Evolutionary conservation across 371 early-diverging fungal genomes (phyloP).

Genomic region (Coemansia sp.): DNA sequence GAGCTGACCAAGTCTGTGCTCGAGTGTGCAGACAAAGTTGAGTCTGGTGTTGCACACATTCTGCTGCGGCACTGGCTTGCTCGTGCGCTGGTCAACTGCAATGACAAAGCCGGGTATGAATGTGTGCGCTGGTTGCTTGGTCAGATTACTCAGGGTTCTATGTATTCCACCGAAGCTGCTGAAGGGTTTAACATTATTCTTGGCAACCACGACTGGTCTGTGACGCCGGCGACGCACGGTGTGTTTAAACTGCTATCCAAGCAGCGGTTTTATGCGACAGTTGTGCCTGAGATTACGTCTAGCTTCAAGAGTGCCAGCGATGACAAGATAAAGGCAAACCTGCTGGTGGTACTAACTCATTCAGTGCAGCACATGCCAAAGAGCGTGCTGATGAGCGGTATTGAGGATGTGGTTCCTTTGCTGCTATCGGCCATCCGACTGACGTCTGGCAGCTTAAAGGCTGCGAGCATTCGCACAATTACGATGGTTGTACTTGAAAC

Average conservation of each 20-base stretch:
- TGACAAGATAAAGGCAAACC: slow-evolving; percentile 54
- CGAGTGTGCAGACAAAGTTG: background rate
- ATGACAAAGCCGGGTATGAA: slow-evolving; percentile 51
- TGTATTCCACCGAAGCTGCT: slow-evolving; percentile 58
- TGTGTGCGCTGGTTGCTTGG: slow-evolving; percentile 53
- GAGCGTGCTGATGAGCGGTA: slow-evolving; percentile 72
- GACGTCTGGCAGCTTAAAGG: slow-evolving; percentile 64
- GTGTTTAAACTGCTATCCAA: slow-evolving; percentile 67
- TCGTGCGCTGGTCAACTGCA: slow-evolving; percentile 40
- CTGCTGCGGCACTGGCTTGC: slow-evolving; percentile 44
- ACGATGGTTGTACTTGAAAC: slow-evolving; percentile 57
- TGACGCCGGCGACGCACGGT: slow-evolving; percentile 73
- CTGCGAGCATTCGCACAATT: slow-evolving; percentile 76
- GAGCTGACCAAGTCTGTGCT: slow-evolving; percentile 16
- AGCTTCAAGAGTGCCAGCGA: slow-evolving; percentile 58
- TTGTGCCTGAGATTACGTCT: slow-evolving; percentile 67
- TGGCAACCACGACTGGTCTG: slow-evolving; percentile 63
- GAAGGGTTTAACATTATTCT: slow-evolving; percentile 68
- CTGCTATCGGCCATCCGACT: slow-evolving; percentile 67
- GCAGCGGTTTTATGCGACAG: slow-evolving; percentile 77
- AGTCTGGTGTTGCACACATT: slow-evolving; percentile 4
- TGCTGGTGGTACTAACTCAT: slow-evolving; percentile 78
- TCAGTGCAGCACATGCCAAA: slow-evolving; percentile 78
- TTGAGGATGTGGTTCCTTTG: slow-evolving; percentile 72
- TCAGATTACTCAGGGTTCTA: slow-evolving; percentile 18